phyloP scores from a whole-genome alignment of 495 filamentous ascomycete species.

The Aspergillus cristatus region DNA sequence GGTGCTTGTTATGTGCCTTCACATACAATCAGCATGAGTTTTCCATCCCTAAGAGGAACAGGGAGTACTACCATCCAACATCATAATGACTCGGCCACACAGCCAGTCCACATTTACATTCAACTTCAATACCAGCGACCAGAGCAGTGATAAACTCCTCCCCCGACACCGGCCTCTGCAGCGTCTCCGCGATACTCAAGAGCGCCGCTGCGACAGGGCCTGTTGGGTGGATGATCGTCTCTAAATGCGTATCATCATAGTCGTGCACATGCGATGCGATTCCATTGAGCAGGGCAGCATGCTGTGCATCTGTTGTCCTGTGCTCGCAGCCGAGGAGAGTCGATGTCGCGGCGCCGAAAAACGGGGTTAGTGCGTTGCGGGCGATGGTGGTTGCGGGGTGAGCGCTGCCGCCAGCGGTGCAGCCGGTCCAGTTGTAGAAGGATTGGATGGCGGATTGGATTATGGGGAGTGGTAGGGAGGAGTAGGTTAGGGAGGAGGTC shows the following conservation, averaged over 20 bases:
- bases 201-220: conserved; percentile 43
- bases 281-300: conserved; percentile 45
- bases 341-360: conserved; percentile 36
- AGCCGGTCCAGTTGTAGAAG: conserved; percentile 47
- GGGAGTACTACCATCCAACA: conserved; percentile 32
- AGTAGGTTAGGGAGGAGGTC: too few relatives aligned
- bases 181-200: conserved; percentile 31
- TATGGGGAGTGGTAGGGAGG: too few relatives aligned
- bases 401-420: conserved; percentile 37
- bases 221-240: conserved; percentile 47
- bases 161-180: conserved; percentile 27
- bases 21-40: background rate
- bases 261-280: conserved; percentile 48
- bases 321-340: conserved; percentile 31
- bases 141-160: conserved; percentile 40
- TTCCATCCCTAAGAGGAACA: background rate
- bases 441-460: conserved; percentile 8
- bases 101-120: conserved; percentile 39
- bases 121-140: conserved; percentile 42
- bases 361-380: conserved; percentile 27
- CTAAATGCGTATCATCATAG: conserved; percentile 50
- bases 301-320: conserved; percentile 32
- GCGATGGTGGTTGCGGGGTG: conserved; percentile 42
- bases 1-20: conserved; percentile 43
- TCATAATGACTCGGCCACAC: conserved; percentile 48